These are phyloP conservation scores for Rubia yunnanensis DNA, from an alignment of 257 asterid species.

Conservation along the genomic window DNA sequence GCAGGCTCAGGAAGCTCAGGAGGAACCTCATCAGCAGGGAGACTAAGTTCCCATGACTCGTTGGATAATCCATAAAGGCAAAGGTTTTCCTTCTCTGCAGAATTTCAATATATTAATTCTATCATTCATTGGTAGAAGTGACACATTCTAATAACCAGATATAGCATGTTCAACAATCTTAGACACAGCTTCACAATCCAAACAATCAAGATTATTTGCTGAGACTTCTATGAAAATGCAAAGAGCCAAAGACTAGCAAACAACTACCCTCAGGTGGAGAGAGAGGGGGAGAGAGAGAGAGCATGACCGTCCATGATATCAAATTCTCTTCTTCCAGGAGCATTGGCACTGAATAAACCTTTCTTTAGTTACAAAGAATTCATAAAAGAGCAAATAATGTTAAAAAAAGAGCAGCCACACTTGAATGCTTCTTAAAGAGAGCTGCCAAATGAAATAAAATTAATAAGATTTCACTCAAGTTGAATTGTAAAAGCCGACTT, in stretches of 20 bases:
- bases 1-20: constrained; percentile 51
- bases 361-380: not conserved
- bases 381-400: not conserved
- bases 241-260: not conserved
- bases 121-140: not conserved
- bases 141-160: not conserved
- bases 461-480: not conserved
- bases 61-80: constrained; percentile 36
- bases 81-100: constrained; percentile 34
- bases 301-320: no score
- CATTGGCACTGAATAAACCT: no score
- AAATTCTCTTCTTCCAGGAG: no score
- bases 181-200: not conserved
- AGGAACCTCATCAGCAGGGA: constrained; percentile 44
- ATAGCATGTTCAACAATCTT: not conserved
- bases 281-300: no score
- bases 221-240: not conserved
- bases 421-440: not conserved
- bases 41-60: constrained; percentile 37
- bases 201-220: not conserved
- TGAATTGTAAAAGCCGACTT: not conserved
- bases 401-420: not conserved
- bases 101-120: constrained; percentile 2
- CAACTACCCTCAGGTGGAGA: not conserved
- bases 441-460: not conserved